Evolutionary conservation across 2,329 filamentous ascomycete genomes (phyloP), one percentile per base, ranked within the genome.

Genomic region (Trichoderma afroharzianum): DNA sequence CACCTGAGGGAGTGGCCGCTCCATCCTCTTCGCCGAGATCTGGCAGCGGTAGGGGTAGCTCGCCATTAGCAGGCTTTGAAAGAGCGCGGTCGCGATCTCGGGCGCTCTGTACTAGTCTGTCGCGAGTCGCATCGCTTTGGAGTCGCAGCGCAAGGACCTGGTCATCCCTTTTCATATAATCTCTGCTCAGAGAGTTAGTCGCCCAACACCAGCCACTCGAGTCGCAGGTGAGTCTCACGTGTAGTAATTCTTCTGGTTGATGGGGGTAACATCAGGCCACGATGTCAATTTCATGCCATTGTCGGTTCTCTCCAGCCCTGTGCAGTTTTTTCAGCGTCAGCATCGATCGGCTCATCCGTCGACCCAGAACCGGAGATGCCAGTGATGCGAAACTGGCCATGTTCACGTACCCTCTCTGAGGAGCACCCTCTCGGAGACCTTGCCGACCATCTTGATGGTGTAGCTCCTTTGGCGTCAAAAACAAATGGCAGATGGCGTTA

Each of bases 211-310:
- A 57, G 47, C 70, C 28, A 67, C 28, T 43, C 26, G 21, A 39
- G 21, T 70, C 28, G 32, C 7, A 7, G 6, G 21, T 3, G 11
- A 15, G 14, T 32, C 53, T 36, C 87, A 96, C 93, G 95, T 97
- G 81, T 98, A 98, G 82, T 99, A 99, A 82, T 99, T 99, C 85
- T 99, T 99, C 82, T 99, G 96, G 80, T 99, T 99, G 83, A 99
- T 99, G 77, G 96, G 93, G 57, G 89, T 88, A 71, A 97, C 91
- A 79, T 96, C 92, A 11, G 96, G 95, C 95, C 96, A 99, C 81
- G 88, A 97, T 62, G 94, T 93, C 79, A 96, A 89, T 79, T 95
- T 96, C 92, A 99, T 95, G 83, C 95, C 95, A 88, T 99, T 99
- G 85, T 99, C 96, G 73, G 96, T 98, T 80, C 95, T 90, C 84